Base-by-base conservation (phyloP, 1,139 yeast species). In the Eremothecium sinecaudum region DNA sequence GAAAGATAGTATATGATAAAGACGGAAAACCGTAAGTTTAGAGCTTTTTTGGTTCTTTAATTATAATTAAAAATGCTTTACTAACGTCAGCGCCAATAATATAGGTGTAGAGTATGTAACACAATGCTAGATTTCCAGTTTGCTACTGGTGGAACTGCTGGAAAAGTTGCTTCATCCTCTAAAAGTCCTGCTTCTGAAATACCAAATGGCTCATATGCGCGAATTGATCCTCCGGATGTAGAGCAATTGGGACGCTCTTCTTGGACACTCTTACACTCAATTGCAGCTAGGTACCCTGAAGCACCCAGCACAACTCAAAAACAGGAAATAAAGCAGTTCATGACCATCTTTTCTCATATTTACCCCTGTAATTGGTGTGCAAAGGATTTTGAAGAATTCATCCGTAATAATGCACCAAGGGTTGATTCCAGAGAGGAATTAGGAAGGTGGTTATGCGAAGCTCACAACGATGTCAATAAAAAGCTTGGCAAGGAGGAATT, bases 291-390 rank as follows among this genome's bases (percentile, higher is more conserved):
- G 13, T 92, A 84, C 51, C 97, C 98, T 0, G 77, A 69, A 24
- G 57, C 51, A 1, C 93, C 98, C 1, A 55, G 71, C 4, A 52
- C 51, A 4, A 61, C 62, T 17, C 75, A 84, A 46, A 90, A 87
- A 56, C 51, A 58, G 8, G 93, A 86, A 43, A 72, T 90, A 76
- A 64, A 63, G 33, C 71, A 73, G 39, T 87, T 90, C 47, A 54
- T 90, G 34, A 63, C 62, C 12, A 64, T 83, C 5, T 84, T 90
- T 56, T 76, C 93, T 4, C 74, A 76, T 43, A 67, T 87, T 31
- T 90, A 90, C 51, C 99, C 99, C 2, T 90, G 98, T 59, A 79
- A 92, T 82, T 78, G 73, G 62, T 92, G 98, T 62, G 96, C 94
- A 0, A 73, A 72, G 31, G 97, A 87, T 53, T 83, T 92, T 57